Evolutionary conservation across 148 eudicot species (phyloP).

Genomic region (Amaranthus palmeri): DNA sequence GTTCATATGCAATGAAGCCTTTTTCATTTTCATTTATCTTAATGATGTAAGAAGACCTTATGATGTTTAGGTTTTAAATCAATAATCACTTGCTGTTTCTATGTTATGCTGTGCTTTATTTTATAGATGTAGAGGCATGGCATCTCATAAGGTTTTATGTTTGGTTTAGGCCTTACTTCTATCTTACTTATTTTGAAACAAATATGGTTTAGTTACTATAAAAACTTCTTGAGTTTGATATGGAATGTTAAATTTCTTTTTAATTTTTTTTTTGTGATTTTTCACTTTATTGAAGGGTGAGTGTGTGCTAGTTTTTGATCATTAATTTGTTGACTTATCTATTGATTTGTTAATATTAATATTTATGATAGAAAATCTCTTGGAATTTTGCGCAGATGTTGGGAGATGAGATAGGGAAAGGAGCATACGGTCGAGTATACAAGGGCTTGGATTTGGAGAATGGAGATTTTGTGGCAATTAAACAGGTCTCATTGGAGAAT

Average conservation of each 20-base stretch:
- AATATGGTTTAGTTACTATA: neutral
- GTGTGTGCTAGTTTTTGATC: neutral
- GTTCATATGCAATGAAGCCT: too few relatives aligned
- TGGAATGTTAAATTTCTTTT: neutral
- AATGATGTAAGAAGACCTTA: neutral
- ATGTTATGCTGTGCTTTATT: neutral
- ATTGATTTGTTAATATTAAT: neutral
- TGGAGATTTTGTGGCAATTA: constrained; percentile 98
- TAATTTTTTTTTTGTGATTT: neutral
- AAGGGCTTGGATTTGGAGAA: constrained; percentile 98
- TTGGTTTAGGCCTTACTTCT: neutral
- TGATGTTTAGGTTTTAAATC: neutral
- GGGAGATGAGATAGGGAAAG: constrained; percentile 99
- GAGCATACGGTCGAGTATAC: constrained; percentile 98
- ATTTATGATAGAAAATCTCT: neutral
- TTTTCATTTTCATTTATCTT: too few relatives aligned
- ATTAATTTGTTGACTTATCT: neutral
- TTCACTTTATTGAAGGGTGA: neutral
- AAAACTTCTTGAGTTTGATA: neutral
- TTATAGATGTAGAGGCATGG: neutral
- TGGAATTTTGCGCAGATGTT: constrained; percentile 49
- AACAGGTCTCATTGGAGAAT: constrained; percentile 95
- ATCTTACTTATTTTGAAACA: neutral
- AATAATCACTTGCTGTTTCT: neutral
- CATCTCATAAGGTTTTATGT: neutral